phyloP scores from a whole-genome alignment of 108 stramenopile species.

The Skeletonema menzelii region DNA sequence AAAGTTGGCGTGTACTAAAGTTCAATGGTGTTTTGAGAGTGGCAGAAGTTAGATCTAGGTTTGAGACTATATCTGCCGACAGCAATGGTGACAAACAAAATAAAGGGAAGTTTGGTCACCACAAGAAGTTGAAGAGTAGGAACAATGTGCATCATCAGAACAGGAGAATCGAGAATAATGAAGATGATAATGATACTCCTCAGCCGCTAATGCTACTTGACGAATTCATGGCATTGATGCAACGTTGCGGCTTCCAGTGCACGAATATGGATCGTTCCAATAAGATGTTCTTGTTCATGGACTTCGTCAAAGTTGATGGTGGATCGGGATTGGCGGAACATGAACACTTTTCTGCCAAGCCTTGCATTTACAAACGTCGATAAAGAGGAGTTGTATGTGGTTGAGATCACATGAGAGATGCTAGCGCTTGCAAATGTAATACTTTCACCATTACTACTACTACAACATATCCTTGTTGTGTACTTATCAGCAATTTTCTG shows the following conservation, averaged over 20 bases:
- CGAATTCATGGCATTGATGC: conserved; percentile 71
- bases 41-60: conserved; percentile 95
- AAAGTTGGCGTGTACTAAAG: conserved; percentile 91
- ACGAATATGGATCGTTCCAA: conserved; percentile 76
- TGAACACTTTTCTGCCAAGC: conserved; percentile 73
- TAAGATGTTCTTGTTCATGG: conserved; percentile 93
- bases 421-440: no score
- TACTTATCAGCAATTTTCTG: no score
- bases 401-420: no score
- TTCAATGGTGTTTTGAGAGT: conserved; percentile 84
- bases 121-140: conserved; percentile 27
- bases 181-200: neutral
- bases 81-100: neutral
- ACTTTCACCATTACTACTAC: no score
- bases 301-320: conserved; percentile 73
- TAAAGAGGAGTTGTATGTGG: conserved; percentile 5
- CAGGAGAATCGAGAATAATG: conserved; percentile 4
- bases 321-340: conserved; percentile 59
- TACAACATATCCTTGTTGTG: no score
- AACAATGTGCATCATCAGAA: conserved; percentile 16
- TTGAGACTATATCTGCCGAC: conserved; percentile 65
- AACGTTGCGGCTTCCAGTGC: conserved; percentile 74
- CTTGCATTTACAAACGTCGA: conserved; percentile 89
- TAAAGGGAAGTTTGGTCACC: conserved; percentile 1
- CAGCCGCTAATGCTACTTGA: conserved; percentile 36